These are phyloP conservation scores for Leptographium lundbergii DNA, from an alignment of 2,329 filamentous ascomycete species.

Conservation along the genomic window DNA sequence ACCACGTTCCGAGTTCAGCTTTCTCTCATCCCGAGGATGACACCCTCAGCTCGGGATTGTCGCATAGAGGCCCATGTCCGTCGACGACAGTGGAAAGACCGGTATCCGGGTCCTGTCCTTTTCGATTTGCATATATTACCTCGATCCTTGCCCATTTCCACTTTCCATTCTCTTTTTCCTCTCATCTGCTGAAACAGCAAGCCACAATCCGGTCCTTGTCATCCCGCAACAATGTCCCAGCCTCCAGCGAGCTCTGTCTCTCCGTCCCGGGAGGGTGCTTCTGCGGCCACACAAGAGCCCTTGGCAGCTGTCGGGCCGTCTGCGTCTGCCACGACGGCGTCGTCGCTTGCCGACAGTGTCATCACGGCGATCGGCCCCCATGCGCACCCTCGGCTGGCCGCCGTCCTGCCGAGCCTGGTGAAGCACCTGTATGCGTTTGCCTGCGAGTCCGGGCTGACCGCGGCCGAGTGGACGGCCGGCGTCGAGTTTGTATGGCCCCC, in stretches of 20 bases:
- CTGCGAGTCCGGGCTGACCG: conserved; percentile 52
- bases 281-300: neutral
- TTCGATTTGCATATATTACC: too few species aligned
- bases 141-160: neutral
- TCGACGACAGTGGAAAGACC: too few species aligned
- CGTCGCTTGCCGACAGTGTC: neutral
- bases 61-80: too few species aligned
- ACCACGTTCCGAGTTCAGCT: too few species aligned
- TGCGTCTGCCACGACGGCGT: neutral
- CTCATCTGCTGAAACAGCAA: too few species aligned
- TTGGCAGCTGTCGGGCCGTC: neutral
- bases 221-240: neutral
- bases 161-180: neutral
- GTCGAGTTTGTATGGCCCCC: conserved; percentile 33
- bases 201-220: neutral
- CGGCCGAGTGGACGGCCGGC: conserved; percentile 51
- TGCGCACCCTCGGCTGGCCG: neutral
- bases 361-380: neutral
- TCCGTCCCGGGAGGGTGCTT: too few species aligned
- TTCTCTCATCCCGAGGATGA: too few species aligned
- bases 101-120: too few species aligned
- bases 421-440: conserved; percentile 47
- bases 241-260: neutral
- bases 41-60: too few species aligned
- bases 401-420: neutral